These are phyloP conservation scores for Cryptosporidium sp. DNA, from an alignment of 169 alveolate species.

Conservation along the genomic window DNA sequence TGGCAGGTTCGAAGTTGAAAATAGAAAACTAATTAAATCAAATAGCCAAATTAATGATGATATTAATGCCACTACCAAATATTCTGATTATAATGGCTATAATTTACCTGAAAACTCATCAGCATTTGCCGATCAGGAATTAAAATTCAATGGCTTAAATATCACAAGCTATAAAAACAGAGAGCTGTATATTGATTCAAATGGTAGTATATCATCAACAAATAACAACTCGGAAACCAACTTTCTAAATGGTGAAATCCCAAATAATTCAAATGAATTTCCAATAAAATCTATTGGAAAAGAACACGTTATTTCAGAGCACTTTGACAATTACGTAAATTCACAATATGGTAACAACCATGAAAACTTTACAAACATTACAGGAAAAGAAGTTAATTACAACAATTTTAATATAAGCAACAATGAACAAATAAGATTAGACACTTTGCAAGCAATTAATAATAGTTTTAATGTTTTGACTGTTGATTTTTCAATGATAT, in stretches of 20 bases:
- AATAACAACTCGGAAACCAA: neutral
- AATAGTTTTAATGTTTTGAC: neutral
- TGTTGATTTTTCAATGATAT: constrained; percentile 28
- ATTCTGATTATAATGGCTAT: neutral
- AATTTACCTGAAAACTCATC: neutral
- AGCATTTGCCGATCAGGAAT: neutral
- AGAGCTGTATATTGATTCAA: neutral
- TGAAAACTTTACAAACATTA: neutral
- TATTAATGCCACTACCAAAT: neutral
- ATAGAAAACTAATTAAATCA: neutral
- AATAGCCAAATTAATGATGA: neutral
- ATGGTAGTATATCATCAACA: neutral
- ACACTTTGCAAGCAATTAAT: constrained; percentile 1
- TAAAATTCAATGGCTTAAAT: neutral
- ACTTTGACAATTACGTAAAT: neutral
- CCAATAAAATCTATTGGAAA: neutral
- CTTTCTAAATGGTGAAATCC: neutral
- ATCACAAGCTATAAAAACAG: neutral
- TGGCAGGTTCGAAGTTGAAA: neutral
- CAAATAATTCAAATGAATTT: neutral
- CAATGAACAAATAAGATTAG: neutral
- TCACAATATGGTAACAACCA: neutral
- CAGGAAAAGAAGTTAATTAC: neutral
- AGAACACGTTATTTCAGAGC: constrained; percentile 4
- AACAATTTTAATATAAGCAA: neutral